Conservation (phyloP, 1,284 basidiomycete genomes). For the Pulveroboletus sp. region DNA sequence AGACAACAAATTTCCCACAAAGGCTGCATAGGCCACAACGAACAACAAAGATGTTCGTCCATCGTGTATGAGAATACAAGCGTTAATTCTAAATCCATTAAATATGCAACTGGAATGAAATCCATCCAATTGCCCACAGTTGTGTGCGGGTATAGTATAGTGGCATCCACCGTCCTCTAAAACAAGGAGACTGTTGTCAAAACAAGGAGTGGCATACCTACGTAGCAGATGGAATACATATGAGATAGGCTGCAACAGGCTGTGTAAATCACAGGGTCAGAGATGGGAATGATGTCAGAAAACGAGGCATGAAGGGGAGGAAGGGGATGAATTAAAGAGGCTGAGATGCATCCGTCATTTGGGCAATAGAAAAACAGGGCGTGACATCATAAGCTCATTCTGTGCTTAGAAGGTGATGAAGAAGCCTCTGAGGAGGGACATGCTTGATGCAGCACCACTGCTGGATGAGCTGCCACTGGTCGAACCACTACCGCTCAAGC, state of each 20-base stretch:
- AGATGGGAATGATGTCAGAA: neutral
- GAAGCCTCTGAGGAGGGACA: no score
- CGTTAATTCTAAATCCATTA: neutral
- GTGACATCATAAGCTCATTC: no score
- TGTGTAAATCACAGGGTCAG: neutral
- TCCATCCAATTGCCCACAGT: neutral
- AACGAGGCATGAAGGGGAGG: no score
- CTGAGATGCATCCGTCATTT: no score
- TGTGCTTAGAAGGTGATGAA: no score
- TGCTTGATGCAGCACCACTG: no score
- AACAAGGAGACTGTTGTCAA: neutral
- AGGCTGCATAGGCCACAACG: no score
- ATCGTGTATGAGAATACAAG: neutral
- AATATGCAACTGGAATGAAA: neutral
- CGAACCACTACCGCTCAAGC: no score
- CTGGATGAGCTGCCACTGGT: neutral
- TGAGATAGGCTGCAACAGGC: neutral
- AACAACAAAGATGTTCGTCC: no score
- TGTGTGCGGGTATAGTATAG: neutral
- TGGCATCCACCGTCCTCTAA: neutral
- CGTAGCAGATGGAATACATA: neutral
- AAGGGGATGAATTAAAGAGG: no score
- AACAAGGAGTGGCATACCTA: neutral
- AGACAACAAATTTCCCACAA: no score
- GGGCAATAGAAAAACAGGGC: no score